Conservation (phyloP, 345 rosid genomes). For the Eucalyptus fibrosa region DNA sequence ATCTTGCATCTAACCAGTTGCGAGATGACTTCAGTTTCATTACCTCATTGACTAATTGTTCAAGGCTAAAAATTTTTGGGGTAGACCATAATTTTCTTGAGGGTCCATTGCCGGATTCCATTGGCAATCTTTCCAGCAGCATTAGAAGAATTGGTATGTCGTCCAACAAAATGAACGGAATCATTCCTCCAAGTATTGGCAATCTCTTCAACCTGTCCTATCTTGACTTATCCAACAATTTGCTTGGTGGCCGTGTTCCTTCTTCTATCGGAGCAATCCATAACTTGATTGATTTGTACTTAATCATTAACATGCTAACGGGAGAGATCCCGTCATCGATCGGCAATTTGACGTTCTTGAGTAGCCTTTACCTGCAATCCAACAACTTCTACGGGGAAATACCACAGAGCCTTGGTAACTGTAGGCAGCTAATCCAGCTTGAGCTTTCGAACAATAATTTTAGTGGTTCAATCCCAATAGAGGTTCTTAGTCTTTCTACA, state of each 20-base stretch:
- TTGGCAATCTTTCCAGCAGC: too few relatives aligned
- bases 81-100: rapidly evolving
- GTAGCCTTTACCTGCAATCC: rapidly evolving
- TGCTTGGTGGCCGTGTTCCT: not conserved
- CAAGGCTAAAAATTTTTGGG: too few relatives aligned
- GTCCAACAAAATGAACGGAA: too few relatives aligned
- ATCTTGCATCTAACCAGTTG: rapidly evolving
- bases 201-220: not conserved
- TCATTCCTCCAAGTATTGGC: too few relatives aligned
- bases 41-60: too few relatives aligned
- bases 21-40: too few relatives aligned
- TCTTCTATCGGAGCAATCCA: not conserved
- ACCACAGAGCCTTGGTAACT: not conserved
- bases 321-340: not conserved
- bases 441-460: conserved; percentile 3
- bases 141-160: too few relatives aligned
- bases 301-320: not conserved
- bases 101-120: too few relatives aligned
- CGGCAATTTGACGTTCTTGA: not conserved
- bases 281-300: not conserved
- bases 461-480: not conserved
- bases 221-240: not conserved
- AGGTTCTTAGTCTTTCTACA: not conserved
- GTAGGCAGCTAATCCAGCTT: not conserved
- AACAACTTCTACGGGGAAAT: not conserved